These are phyloP conservation scores for Rhododendron mucronatum DNA, from an alignment of 148 eudicot genomes.

Conservation along the genomic window DNA sequence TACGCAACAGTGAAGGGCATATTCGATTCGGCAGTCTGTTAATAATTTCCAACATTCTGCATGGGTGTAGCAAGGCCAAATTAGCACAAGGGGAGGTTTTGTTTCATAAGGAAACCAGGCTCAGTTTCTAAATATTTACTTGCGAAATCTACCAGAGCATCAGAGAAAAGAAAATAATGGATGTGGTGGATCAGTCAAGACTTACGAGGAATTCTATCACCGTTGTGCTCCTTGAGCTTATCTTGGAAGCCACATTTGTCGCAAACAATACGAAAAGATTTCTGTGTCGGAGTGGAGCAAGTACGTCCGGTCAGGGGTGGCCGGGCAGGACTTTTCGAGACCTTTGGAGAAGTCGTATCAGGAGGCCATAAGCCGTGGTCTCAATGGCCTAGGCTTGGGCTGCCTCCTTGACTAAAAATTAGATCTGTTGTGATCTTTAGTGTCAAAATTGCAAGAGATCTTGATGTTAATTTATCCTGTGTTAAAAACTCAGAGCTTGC, in stretches of 20 bases:
- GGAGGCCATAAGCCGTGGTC: not conserved
- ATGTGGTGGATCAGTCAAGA: no score
- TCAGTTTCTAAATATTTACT: no score
- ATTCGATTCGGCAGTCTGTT: conserved; percentile 42
- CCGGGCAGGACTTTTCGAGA: no score
- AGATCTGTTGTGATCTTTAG: conserved; percentile 50
- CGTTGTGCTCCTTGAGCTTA: no score
- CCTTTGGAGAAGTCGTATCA: no score
- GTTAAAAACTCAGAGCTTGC: conserved; percentile 43
- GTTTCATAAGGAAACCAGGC: not conserved
- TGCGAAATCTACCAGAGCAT: no score
- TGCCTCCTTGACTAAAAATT: conserved; percentile 29
- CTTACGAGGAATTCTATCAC: no score
- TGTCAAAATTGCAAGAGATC: conserved; percentile 64
- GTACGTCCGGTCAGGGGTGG: no score
- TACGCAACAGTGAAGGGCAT: conserved; percentile 79
- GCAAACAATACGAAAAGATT: no score
- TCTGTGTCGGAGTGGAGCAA: no score
- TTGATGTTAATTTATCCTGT: conserved; percentile 37
- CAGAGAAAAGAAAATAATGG: no score
- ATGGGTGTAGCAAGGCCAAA: conserved; percentile 1
- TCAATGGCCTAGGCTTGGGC: not conserved
- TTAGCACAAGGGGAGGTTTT: not conserved
- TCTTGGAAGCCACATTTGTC: no score
- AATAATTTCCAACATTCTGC: conserved; percentile 34